Evolutionary conservation across 2,329 filamentous ascomycete species (phyloP), one percentile per base, ranked within the genome.

Genomic region (Mollisia scopiformis): DNA sequence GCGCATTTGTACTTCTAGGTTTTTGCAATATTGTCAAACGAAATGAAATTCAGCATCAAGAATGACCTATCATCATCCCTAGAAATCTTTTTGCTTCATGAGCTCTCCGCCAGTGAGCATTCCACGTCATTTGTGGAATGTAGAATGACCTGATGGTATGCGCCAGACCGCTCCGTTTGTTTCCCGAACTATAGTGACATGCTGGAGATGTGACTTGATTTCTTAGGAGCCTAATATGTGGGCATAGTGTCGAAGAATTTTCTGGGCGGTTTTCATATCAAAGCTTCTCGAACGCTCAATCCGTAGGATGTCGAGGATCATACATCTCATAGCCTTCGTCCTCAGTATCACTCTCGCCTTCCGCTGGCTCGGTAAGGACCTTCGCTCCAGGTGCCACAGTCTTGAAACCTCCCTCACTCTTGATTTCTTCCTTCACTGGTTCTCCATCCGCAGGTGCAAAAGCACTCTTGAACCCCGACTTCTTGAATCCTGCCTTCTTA

Each of bases 391-490:
- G 69, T 23, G 64, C 65, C 47, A 61, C 62, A 28, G 66, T 63
- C 47, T 52, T 59, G 3, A 58, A 28, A 2, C 21, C 66, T 14
- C 71, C 75, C 52, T 71, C 72, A 1, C 55, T 66, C 55, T 68
- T 66, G 23, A 67, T 67, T 3, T 69, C 67, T 19, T 71, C 76
- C 35, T 73, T 75, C 16, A 75, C 77, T n/a, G 78, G 77, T 28
- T 76, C 76, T 6, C 77, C 78, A 61, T 76, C 76, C 13, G 71
- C 81, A 1, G 84, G 77, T 4, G 83, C 83, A 77, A 93, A 91
- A 1, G 90, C 89, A 69, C 87, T 89, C 76, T 92, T 93, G 75
- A 93, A 93, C 0, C 91, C 91, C 1, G 89, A 88, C 72, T 94
- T 95, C 77, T 93, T 93, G 72, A 93, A 93, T 0, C 87, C 87